A percentile compares a stretch with the other conserved stretches of the same genome.
These are phyloP conservation scores for Astraeus odoratus DNA, from an alignment of 768 basidiomycete genomes.

Conservation along the genomic window DNA sequence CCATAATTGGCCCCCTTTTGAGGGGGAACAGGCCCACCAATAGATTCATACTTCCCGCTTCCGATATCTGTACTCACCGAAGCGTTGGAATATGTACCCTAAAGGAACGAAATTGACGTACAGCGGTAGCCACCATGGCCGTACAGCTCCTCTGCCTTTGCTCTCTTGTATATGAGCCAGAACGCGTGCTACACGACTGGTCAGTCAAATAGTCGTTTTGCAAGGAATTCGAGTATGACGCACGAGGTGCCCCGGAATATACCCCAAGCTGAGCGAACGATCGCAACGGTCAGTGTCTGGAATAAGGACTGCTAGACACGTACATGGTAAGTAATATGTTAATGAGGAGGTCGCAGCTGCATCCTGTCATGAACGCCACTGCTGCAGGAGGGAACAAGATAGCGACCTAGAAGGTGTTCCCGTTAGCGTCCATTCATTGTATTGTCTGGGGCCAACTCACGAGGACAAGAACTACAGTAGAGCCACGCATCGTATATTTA, in stretches of 20 bases:
- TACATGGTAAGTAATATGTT: constrained; percentile 75
- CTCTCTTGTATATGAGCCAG: constrained; percentile 80
- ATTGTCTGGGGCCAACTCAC: background rate
- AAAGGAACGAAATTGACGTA: constrained; percentile 4
- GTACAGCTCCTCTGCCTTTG: constrained; percentile 61
- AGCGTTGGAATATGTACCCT: background rate
- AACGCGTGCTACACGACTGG: constrained; percentile 54
- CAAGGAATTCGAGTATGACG: constrained; percentile 6
- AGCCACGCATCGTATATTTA: background rate
- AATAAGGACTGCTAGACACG: constrained; percentile 14
- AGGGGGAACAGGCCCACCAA: background rate
- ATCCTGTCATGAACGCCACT: constrained; percentile 68
- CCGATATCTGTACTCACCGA: background rate
- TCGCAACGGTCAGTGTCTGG: background rate
- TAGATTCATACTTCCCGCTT: background rate
- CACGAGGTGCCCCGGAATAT: constrained; percentile 56
- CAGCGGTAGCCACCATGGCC: constrained; percentile 19
- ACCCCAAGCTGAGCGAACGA: constrained; percentile 49
- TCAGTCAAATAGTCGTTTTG: background rate
- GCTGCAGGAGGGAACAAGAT: constrained; percentile 77
- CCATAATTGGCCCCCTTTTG: background rate
- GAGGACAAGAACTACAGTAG: background rate
- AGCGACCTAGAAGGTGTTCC: constrained; percentile 43
- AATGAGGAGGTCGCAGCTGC: constrained; percentile 75
- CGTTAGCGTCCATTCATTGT: constrained; percentile 1